Base-by-base conservation (phyloP, 1,284 basidiomycete genomes). In the Puccinia brachypodii region DNA sequence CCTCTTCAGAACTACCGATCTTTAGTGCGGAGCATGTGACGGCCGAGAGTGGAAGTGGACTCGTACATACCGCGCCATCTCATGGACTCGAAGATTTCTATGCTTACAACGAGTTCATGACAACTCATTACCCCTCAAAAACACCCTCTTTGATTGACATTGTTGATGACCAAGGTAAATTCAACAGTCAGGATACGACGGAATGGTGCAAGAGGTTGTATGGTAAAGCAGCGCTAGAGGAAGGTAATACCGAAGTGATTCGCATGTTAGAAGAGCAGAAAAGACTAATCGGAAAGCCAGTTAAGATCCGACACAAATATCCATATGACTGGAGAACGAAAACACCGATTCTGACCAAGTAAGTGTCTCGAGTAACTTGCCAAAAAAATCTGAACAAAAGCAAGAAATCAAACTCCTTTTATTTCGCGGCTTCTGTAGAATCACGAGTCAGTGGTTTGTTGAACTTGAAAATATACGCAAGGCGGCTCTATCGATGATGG, bases 261-360 rank as follows among this genome's bases (percentile, higher is more conserved):
- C 87, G 89, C 42, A 85, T 96, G 16, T 86, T 98, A 74, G 87
- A 89, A 82, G 87, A 89, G 74, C 85, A 89, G n/a, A 91, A 89
- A 1, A 88, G 88, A 0, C 87, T 97, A 16, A 86, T 94, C 40
- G 91, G 91, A 82, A 88, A 92, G 76, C 89, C 94, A 85, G 82
- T 84, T n/a, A 89, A 89, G 83, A 90, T 94, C 84, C 91, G 90
- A 83, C 97, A 99, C 88, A 91, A 92, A 72, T 99, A 98, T 86
- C 96, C 97, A 0, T 96, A 95, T 86, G 96, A 99, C 86, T 99
- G 96, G 96, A 93, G 94, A 86, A 96, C 96, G 0, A 92, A 96
- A 84, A 89, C 94, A 85, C 96, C 96, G 0, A 91, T 98, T 84
- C 95, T 99, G 83, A 90, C 94, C 74, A 92, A 92, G 93, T 94